Base-by-base conservation (phyloP, 2,329 filamentous ascomycete species). In the Cordyceps javanica region DNA sequence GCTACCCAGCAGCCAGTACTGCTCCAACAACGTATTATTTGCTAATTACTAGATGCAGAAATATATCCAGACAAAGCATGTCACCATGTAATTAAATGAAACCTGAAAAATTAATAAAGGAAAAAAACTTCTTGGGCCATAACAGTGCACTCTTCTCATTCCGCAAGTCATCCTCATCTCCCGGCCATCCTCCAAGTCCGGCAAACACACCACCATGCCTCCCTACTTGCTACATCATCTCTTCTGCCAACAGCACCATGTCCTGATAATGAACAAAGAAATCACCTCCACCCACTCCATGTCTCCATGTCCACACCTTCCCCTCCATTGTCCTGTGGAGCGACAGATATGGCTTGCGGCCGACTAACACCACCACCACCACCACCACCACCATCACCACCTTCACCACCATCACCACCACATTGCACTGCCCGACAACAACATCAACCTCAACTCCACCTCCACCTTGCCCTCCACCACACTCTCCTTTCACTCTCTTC, bases 271-370 rank as follows among this genome's bases (percentile, higher is more conserved):
- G 36, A 26, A 54, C 51, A 54, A 54, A 54, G 42, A 55, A 55
- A 21, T 7, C 19, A 46, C 41, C 13, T 16, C 39, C 21, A 44
- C n/a, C 50, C 38, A 41, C 50, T n/a, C 34, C 16, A 21, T 16
- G 19, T 16, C 49, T 7, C 19, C 46, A 7, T 36, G 6, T 14
- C n/a, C 14, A 16, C 38, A 16, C 38, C 26, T 23, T 11, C 52
- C 23, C 41, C 52, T 30, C 32, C 52, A 36, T 26, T 48, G 41
- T 55, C 32, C 5, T 38, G 41, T 55, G 52, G 32, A 41, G 32
- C 34, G 32, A 42, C 44, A 49, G 52, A 55, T 55, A 56, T 56
- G 54, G 54, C 54, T 56, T 56, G 54, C 44, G 49, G 54, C 32
- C 53, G 42, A 55, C 32, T 10, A 46, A 25, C 41, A 36, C 32